Base-by-base conservation (phyloP, 331 rosid genomes). In the Cydonia oblonga region DNA sequence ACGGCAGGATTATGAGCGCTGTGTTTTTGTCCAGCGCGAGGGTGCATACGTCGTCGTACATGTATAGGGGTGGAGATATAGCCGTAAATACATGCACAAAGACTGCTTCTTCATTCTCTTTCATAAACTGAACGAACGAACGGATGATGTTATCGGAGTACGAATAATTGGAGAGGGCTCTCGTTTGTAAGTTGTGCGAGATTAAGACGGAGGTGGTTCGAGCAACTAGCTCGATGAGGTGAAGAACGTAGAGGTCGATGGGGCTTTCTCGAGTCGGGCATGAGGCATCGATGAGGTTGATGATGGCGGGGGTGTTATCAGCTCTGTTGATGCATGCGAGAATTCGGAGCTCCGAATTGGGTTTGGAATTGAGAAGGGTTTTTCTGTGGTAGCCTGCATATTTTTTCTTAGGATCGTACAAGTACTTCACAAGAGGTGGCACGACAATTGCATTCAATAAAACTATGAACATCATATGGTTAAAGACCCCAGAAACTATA, bases 371-470 rank as follows among this genome's bases (percentile, higher is more conserved):
- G 33, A 72, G 66, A 26, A 81, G 69, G 69, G 73, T 76, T 76
- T 32, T 81, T 53, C 25, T 51, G 67, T 81, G 72, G 44, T 71
- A 81, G 69, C 75, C 78, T 15, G 54, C 65, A 33, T 81, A 76
- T 20, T 76, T 81, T 38, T 35, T 72, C 26, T 40, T 65, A 9
- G 81, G 84, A 56, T 81, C 75, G 46, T 81, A 76, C 13, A 81
- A 58, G 66, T n/a, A 22, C 7, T 42, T 78, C 12, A 76, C 78
- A 1, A 58, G 26, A 4, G 49, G 3, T 9, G 81, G 84, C 3
- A 81, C 66, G 0, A 40, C 6, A 14, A 68, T 61, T 26, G 78
- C 72, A 11, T 15, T 58, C 0, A 28, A n/a, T 1, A 61, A 14
- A 3, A 71, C 3, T 10, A 10, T 40, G 4, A 46, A 51, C 54